Evolutionary conservation across 257 asterid genomes (phyloP).

Genomic region (Solanum boliviense): DNA sequence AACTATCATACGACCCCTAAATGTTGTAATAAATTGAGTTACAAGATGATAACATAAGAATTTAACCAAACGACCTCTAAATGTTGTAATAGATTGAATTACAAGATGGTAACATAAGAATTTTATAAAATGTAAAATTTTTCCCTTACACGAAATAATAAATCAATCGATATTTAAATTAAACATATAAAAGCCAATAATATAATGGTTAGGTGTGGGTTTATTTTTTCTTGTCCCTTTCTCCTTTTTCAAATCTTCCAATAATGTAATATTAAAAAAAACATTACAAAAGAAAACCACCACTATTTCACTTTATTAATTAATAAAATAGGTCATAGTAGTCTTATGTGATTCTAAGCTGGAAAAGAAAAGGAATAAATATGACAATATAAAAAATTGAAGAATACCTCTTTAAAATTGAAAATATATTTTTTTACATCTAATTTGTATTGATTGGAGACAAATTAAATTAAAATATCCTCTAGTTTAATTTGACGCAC

Average conservation of each 20-base stretch:
- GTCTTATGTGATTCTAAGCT: background rate
- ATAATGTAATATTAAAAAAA: background rate
- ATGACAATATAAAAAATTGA: background rate
- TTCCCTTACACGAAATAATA: background rate
- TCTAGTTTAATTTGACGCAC: background rate
- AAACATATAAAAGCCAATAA: background rate
- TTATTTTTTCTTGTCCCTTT: background rate
- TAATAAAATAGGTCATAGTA: background rate
- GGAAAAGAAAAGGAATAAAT: background rate
- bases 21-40: too few relatives aligned
- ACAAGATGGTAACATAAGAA: background rate
- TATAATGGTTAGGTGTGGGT: background rate
- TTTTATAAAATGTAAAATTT: too few relatives aligned
- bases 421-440: background rate
- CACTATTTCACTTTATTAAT: background rate
- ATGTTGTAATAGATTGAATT: background rate
- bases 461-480: background rate
- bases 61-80: background rate
- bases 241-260: background rate
- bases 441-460: background rate
- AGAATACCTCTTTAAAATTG: background rate
- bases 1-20: background rate
- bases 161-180: background rate
- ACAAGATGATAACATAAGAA: background rate
- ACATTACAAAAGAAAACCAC: background rate